Conservation (phyloP, 2,329 filamentous ascomycete species). For the Xylaria sp. region DNA sequence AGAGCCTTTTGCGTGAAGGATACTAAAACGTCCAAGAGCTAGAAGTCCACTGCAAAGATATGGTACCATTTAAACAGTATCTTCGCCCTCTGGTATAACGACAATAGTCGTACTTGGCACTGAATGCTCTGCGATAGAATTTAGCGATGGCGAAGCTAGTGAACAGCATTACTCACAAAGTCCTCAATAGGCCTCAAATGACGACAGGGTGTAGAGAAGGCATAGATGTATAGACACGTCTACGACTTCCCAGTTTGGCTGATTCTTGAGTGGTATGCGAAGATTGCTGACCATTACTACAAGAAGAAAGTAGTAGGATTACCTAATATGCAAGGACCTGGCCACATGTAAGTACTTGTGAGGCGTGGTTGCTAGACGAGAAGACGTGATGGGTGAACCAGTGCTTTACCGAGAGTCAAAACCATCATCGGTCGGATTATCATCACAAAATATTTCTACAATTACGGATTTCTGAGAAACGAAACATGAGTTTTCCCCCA, state of each 20-base stretch:
- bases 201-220: not conserved
- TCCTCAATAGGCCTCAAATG: not conserved
- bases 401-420: not conserved
- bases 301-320: slow-evolving; percentile 2
- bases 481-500: not conserved
- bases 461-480: not conserved
- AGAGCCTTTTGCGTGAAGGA: not conserved
- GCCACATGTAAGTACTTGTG: not conserved
- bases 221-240: not conserved
- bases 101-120: not conserved
- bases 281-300: not conserved
- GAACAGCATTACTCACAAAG: not conserved
- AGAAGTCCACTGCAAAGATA: not conserved
- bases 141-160: not conserved
- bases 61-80: not conserved
- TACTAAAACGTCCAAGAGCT: not conserved
- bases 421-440: no score
- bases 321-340: not conserved
- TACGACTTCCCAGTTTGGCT: not conserved
- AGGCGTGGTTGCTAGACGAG: not conserved
- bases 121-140: not conserved
- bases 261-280: not conserved
- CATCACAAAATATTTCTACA: not conserved
- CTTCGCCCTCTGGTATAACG: not conserved
- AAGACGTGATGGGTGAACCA: not conserved